Evolutionary conservation across 2,329 filamentous ascomycete genomes (phyloP).

Genomic region (Graphilbum ipis-grandicollis): DNA sequence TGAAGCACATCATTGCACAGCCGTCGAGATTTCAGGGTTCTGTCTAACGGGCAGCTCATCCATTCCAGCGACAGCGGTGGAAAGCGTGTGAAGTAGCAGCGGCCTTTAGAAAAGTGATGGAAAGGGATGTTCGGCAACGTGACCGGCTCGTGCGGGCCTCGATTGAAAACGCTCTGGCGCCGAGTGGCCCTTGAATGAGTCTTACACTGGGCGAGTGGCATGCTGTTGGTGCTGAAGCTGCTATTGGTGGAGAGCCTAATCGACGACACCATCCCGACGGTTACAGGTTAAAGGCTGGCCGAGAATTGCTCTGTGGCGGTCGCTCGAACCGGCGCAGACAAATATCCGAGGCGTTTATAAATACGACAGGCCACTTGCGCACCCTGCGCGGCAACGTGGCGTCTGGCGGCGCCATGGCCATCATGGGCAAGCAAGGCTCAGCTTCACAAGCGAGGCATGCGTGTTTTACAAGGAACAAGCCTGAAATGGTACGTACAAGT

Average conservation of each 20-base stretch:
- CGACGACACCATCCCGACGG: constrained; percentile 61
- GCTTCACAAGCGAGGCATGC: constrained; percentile 62
- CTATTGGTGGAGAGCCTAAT: constrained; percentile 61
- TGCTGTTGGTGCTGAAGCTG: constrained; percentile 71
- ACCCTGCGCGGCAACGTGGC: constrained; percentile 78
- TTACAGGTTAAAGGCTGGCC: constrained; percentile 69
- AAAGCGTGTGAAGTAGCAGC: constrained; percentile 77
- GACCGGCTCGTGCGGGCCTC: constrained; percentile 64
- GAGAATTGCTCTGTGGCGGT: constrained; percentile 68
- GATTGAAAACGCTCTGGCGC: constrained; percentile 77
- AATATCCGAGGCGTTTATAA: constrained; percentile 78
- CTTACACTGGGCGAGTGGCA: no score
- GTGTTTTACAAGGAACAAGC: constrained; percentile 83
- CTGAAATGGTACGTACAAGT: constrained; percentile 47
- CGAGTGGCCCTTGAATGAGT: no score
- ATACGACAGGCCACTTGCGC: constrained; percentile 71
- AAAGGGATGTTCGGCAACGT: constrained; percentile 62
- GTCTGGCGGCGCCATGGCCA: constrained; percentile 77
- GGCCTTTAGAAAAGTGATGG: constrained; percentile 63
- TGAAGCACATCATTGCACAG: no score
- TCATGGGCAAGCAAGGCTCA: constrained; percentile 86
- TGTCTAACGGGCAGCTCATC: constrained; percentile 70
- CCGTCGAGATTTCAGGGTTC: no score
- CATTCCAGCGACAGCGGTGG: constrained; percentile 61
- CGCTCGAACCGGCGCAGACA: constrained; percentile 58